These are phyloP conservation scores for Funneliformis caledonium DNA, from an alignment of 371 early-diverging fungal species.

Conservation along the genomic window DNA sequence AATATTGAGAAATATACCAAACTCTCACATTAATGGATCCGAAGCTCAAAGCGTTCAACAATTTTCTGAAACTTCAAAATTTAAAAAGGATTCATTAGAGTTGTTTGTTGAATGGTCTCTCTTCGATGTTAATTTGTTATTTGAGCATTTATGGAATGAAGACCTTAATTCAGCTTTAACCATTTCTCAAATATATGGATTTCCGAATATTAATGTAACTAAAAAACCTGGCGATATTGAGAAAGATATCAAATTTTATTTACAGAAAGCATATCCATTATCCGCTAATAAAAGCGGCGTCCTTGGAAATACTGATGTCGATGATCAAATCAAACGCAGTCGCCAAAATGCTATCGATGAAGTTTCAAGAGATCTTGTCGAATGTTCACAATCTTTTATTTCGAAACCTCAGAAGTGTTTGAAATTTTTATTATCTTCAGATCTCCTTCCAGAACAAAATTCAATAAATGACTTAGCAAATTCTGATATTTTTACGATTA, in stretches of 20 bases:
- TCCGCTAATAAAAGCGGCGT: not conserved
- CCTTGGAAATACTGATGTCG: not conserved
- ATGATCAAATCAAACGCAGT: not conserved
- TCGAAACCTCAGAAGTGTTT: not conserved
- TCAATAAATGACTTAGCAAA: not conserved
- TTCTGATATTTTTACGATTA: not conserved
- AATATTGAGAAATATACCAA: constrained; percentile 17
- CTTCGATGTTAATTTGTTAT: not conserved
- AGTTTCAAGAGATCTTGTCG: constrained; percentile 9
- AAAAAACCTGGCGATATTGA: not conserved
- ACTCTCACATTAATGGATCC: no score
- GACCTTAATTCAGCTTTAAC: not conserved
- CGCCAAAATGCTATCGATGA: constrained; percentile 32
- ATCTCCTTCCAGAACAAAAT: not conserved
- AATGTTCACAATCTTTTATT: not conserved
- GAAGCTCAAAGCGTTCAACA: not conserved
- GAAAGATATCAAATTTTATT: not conserved
- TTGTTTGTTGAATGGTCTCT: constrained; percentile 1
- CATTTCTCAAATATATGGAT: not conserved
- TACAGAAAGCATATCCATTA: constrained; percentile 12
- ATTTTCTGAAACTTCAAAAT: not conserved
- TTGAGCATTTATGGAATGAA: not conserved
- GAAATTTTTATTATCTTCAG: not conserved
- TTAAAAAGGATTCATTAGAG: not conserved
- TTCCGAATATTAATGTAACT: not conserved